Conservation (phyloP, 805 yeast genomes). For the Spathaspora boniae region DNA sequence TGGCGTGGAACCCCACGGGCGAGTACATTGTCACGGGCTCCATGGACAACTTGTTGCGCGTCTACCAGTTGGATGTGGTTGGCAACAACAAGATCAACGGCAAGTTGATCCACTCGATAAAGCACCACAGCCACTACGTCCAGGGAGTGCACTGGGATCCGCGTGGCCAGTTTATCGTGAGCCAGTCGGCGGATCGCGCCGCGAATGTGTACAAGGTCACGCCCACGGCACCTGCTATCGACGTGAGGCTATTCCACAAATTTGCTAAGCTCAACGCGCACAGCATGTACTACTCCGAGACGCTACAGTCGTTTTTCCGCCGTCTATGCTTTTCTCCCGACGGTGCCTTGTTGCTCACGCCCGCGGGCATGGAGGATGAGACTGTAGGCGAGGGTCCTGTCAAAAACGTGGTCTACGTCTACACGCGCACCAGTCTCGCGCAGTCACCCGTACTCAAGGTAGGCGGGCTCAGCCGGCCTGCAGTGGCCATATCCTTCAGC, state of each 20-base stretch:
- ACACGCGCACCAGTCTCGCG: slow-evolving; percentile 64
- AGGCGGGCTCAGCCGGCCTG: slow-evolving; percentile 79
- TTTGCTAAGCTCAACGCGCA: slow-evolving; percentile 12
- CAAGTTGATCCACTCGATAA: slow-evolving; percentile 51
- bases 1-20: slow-evolving; percentile 90
- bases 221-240: slow-evolving; percentile 11
- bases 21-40: slow-evolving; percentile 79
- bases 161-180: slow-evolving; percentile 64
- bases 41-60: slow-evolving; percentile 80
- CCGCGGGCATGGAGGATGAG: slow-evolving; percentile 56
- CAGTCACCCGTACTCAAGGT: slow-evolving; percentile 73
- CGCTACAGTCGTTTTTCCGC: slow-evolving; percentile 86
- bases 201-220: slow-evolving; percentile 56
- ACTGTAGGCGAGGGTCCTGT: neutral
- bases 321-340: slow-evolving; percentile 86
- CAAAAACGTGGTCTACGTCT: slow-evolving; percentile 66
- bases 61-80: slow-evolving; percentile 35
- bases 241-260: slow-evolving; percentile 13
- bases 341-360: slow-evolving; percentile 75
- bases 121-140: slow-evolving; percentile 82
- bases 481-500: slow-evolving; percentile 76
- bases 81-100: slow-evolving; percentile 47
- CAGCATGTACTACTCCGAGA: slow-evolving; percentile 72
- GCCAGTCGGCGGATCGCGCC: slow-evolving; percentile 87
- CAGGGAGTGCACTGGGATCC: slow-evolving; percentile 99